Evolutionary conservation across 2,329 filamentous ascomycete species (phyloP).

Genomic region (Aspergillus niger): DNA sequence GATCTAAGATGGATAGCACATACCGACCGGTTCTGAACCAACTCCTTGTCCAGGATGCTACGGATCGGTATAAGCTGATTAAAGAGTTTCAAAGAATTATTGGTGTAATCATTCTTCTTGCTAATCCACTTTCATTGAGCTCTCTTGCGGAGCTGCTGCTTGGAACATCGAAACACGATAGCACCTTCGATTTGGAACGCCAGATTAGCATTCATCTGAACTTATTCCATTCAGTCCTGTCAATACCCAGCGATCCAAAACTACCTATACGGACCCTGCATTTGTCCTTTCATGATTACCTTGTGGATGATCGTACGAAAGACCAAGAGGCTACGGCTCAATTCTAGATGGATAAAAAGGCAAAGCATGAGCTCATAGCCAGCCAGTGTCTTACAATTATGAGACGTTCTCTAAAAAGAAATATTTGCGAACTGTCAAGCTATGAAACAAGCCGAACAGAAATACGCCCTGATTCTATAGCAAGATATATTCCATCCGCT

Average conservation of each 20-base stretch:
- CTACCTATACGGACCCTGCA: constrained; percentile 24
- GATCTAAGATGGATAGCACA: constrained; percentile 11
- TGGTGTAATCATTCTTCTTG: constrained; percentile 27
- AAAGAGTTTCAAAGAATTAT: constrained; percentile 21
- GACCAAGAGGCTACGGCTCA: no score
- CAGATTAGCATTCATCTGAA: background rate
- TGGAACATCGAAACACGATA: constrained; percentile 9
- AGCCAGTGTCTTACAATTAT: no score
- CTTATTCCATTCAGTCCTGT: constrained; percentile 24
- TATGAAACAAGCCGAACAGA: constrained; percentile 9
- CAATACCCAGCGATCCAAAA: constrained; percentile 14
- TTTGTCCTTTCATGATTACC: constrained; percentile 35
- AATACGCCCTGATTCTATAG: background rate
- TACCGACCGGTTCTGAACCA: constrained; percentile 11
- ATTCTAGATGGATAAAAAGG: constrained; percentile 13
- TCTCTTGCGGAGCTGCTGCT: constrained; percentile 20
- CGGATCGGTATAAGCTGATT: background rate
- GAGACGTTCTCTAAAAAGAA: no score
- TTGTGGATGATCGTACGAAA: constrained; percentile 30
- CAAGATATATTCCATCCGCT: background rate
- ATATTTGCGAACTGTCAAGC: constrained; percentile 18
- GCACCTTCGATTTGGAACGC: constrained; percentile 3
- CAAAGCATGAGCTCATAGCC: constrained; percentile 26
- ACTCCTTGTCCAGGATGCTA: background rate
- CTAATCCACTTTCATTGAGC: constrained; percentile 24